Base-by-base conservation (phyloP, 495 filamentous ascomycete species). In the Aspergillus mulundensis region DNA sequence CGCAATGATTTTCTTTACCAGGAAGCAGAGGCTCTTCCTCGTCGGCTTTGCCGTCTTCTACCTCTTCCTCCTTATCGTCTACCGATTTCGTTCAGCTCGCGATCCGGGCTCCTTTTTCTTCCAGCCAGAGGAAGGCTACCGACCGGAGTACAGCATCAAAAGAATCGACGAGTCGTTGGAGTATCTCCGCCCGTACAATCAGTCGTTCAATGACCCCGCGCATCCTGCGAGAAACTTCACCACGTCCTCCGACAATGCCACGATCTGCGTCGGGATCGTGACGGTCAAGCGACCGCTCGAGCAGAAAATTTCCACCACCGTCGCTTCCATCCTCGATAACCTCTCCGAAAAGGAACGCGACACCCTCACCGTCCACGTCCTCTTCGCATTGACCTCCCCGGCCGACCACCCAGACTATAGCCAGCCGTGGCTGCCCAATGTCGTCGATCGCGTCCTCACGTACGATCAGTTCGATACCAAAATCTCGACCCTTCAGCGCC, bases 371-470 rank as follows among this genome's bases (percentile, higher is more conserved):
- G 56, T 86, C n/a, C 69, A 78, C 16, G 68, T 81, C 6, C 73
- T 86, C 40, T 74, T 84, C 49, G 78, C 81, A 18, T 74, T 82
- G 46, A 69, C 68, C 21, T 64, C 79, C 47, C 76, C 79, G 16
- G 53, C 53, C 11, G 56, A 61, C n/a, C 82, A 85, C 60, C 74
- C 75, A 7, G 74, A 76, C 50, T 78, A 76, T 52, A 60, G 65
- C 36, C 66, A 81, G 28, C 60, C 71, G 1, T 83, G 82, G 82
- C 72, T 83, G 6, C 28, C 50, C 1, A 70, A 66, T 15, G 60
- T 79, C 47, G 69, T 73, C 28, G 61, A 66, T 43, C 61, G 53
- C 34, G 50, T 53, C 15, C 56, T 63, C 38, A 66, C 61, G 19
- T 66, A 66, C 44, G 61, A 63, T 1, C 40, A 59, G 8, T 16